phyloP scores from a whole-genome alignment of 2,329 filamentous ascomycete species.

The Penicillium sp. region DNA sequence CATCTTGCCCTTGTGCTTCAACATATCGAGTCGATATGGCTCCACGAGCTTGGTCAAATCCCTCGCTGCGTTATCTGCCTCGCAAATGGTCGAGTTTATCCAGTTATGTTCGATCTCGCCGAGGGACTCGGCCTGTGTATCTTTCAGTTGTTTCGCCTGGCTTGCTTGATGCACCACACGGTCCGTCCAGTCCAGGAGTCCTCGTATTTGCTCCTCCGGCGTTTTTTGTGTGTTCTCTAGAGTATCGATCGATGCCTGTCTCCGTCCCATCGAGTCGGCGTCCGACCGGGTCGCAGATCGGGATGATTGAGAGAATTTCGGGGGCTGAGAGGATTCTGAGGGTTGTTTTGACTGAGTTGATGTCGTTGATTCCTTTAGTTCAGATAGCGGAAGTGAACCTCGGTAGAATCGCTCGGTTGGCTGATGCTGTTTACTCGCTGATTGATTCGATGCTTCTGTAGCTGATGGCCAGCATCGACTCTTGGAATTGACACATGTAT shows the following conservation, averaged over 20 bases:
- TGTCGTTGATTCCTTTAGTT: not conserved
- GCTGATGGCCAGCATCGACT: slow-evolving; percentile 11
- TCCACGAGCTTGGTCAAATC: slow-evolving; percentile 27
- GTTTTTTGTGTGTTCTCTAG: slow-evolving; percentile 1
- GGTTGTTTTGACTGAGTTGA: not conserved
- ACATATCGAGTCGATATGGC: slow-evolving; percentile 18
- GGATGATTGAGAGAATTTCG: not conserved
- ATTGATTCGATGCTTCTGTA: slow-evolving; percentile 4
- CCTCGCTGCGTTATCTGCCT: slow-evolving; percentile 32
- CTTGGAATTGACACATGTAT: slow-evolving; percentile 9
- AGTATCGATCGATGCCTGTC: slow-evolving; percentile 1
- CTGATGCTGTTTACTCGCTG: slow-evolving; percentile 10
- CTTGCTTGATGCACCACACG: slow-evolving; percentile 2
- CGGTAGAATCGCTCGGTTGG: slow-evolving; percentile 10
- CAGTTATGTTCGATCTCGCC: slow-evolving; percentile 23
- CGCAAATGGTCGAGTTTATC: slow-evolving; percentile 27
- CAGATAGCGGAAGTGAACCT: not conserved
- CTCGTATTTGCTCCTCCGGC: slow-evolving; percentile 10
- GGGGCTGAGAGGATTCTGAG: not conserved
- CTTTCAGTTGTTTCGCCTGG: slow-evolving; percentile 7
- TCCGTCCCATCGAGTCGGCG: not conserved
- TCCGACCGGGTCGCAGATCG: not conserved
- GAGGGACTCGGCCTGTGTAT: slow-evolving; percentile 6
- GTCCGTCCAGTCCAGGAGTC: slow-evolving; percentile 5
- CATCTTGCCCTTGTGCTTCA: slow-evolving; percentile 12